Base-by-base conservation (phyloP, 345 rosid species). In the Acer negundo region DNA sequence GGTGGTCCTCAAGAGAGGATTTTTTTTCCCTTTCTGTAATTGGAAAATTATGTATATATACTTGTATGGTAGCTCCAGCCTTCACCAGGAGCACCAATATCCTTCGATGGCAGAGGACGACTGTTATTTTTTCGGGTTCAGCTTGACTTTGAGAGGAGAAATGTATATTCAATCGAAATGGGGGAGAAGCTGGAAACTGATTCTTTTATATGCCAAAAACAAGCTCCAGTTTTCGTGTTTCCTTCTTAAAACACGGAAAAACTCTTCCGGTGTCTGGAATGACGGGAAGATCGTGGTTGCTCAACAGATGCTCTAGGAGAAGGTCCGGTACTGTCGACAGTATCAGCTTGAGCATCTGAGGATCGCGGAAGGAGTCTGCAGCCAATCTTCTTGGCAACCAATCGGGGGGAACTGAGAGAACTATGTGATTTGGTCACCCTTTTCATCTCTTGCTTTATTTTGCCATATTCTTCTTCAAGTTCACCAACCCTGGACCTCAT, bases 401-500 rank as follows among this genome's bases (percentile, higher is more conserved):
- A 49, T 46, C 90, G 92, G 53, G 97, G 97, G 62, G 98, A 89
- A 82, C 85, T 86, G 58, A 92, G 80, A 1, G 97, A 89, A 78
- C 92, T 92, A 70, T 87, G 89, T 28, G 97, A 90, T 77, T 91
- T 93, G 11, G 85, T 79, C 42, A 88, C 94, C 84, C 81, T 89
- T 79, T 87, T 89, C 92, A 94, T 91, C 80, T 96, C 97, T 66
- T 86, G 88, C 81, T 89, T 96, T 17, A 96, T 96, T 84, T 78
- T 90, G 70, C 85, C 70, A 75, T 94, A 90, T 85, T 96, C 99
- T 77, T 91, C 92, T 82, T 96, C 98, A 0, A 96, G 87, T 76
- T 92, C 94, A 74, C 87, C 90, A 28, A 94, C 99, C 74, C 97
- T 82, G 73, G 94, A 89, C 82, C 97, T 91, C 95, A 94, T 92